Percentiles rank a stretch among this genome's conserved stretches.
Conservation (phyloP, 1,284 basidiomycete species). For the Papiliotrema terrestris region DNA sequence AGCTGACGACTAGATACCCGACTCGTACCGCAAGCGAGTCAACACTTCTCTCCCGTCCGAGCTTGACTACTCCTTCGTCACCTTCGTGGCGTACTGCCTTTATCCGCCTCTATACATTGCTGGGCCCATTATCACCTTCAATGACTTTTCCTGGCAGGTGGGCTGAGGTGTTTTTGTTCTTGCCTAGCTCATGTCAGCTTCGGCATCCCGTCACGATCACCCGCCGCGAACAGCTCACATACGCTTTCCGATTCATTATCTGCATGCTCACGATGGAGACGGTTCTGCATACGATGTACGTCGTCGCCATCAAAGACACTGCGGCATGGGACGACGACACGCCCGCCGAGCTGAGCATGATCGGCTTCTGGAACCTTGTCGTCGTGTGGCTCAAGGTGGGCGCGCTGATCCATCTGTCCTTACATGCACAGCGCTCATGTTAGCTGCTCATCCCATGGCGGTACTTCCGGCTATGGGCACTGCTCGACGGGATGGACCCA, state of each 20-base stretch:
- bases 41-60: conserved; percentile 52
- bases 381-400: conserved; percentile 93
- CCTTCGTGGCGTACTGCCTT: conserved; percentile 70
- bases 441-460: conserved; percentile 93
- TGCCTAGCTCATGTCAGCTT: conserved; percentile 21
- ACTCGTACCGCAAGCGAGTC: conserved; percentile 54
- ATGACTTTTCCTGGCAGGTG: conserved; percentile 91
- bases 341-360: conserved; percentile 80
- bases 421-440: conserved; percentile 2
- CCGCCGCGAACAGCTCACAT: conserved; percentile 51
- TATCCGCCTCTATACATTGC: conserved; percentile 95
- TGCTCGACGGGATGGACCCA: conserved; percentile 83
- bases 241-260: conserved; percentile 67
- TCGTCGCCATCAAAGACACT: conserved; percentile 92
- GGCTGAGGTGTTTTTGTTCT: conserved; percentile 16
- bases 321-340: conserved; percentile 61
- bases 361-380: conserved; percentile 96
- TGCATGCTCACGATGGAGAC: conserved; percentile 84
- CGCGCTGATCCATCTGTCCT: not conserved
- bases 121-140: conserved; percentile 94
- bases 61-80: conserved; percentile 55
- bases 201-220: conserved; percentile 52
- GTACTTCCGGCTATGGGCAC: conserved; percentile 93
- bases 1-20: conserved; percentile 13
- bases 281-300: conserved; percentile 91